These are phyloP conservation scores for Xylaria sp. DNA, from an alignment of 2,329 filamentous ascomycete species.

Conservation along the genomic window DNA sequence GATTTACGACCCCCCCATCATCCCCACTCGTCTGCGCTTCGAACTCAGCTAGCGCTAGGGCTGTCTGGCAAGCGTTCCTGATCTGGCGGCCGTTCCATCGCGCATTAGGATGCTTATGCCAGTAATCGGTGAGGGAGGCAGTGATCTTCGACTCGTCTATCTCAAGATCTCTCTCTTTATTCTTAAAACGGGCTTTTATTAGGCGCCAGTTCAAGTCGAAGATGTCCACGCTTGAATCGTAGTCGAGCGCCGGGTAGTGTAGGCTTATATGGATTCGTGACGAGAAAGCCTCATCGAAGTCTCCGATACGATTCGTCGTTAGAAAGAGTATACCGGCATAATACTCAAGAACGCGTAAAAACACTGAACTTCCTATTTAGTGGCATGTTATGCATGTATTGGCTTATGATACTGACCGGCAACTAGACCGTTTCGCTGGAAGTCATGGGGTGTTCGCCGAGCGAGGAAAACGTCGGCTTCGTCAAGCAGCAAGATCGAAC, in stretches of 20 bases:
- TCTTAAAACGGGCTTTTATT: slow-evolving; percentile 20
- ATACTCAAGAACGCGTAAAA: slow-evolving; percentile 40
- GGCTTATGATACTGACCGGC: slow-evolving; percentile 12
- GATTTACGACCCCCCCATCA: neutral
- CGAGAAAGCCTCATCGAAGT: slow-evolving; percentile 49
- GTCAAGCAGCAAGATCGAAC: slow-evolving; percentile 27
- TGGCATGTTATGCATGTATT: neutral
- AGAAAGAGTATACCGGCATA: slow-evolving; percentile 46
- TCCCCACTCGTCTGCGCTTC: neutral
- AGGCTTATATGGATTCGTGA: slow-evolving; percentile 45
- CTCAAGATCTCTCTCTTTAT: slow-evolving; percentile 4
- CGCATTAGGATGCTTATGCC: neutral
- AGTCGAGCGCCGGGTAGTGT: slow-evolving; percentile 37
- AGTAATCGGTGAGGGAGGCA: slow-evolving; percentile 29
- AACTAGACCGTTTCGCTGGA: slow-evolving; percentile 40
- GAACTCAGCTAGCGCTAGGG: slow-evolving; percentile 11
- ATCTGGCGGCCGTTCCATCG: slow-evolving; percentile 39
- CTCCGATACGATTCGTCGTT: slow-evolving; percentile 49
- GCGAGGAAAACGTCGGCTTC: slow-evolving; percentile 31
- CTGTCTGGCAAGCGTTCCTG: slow-evolving; percentile 34
- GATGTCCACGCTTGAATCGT: slow-evolving; percentile 20
- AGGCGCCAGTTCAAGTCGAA: slow-evolving; percentile 28
- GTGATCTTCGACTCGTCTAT: neutral
- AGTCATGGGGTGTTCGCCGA: slow-evolving; percentile 10
- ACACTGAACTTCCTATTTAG: slow-evolving; percentile 21